A percentile compares a stretch with the other conserved stretches of the same genome.
These are phyloP conservation scores for Ploettnerulaceae sp. DNA, from an alignment of 2,329 filamentous ascomycete genomes.

Conservation along the genomic window DNA sequence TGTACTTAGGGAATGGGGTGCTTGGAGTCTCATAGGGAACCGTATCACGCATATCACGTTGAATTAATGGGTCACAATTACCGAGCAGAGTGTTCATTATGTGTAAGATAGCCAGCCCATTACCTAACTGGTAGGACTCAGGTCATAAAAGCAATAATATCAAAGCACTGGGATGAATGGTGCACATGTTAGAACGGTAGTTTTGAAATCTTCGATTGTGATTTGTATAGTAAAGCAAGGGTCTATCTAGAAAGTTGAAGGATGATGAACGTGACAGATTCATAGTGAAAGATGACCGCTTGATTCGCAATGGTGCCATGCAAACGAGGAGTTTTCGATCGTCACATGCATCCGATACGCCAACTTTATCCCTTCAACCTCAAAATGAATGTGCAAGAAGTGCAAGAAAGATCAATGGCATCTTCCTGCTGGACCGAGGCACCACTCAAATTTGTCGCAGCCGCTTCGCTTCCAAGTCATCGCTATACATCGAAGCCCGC, in stretches of 20 bases:
- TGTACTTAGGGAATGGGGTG: constrained; percentile 2
- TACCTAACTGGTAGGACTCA: neutral
- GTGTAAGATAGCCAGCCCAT: constrained; percentile 9
- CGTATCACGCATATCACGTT: constrained; percentile 7
- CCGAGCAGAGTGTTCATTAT: neutral
- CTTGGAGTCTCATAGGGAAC: constrained; percentile 7
- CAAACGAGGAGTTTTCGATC: neutral
- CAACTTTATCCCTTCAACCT: neutral
- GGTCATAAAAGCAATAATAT: constrained; percentile 2
- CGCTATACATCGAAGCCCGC: too few relatives aligned
- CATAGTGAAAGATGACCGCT: neutral
- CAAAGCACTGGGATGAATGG: neutral
- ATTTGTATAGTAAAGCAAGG: neutral
- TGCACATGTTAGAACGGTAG: neutral
- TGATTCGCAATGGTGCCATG: neutral
- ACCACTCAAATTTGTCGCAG: neutral
- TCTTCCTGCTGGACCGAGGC: neutral
- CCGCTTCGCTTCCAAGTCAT: too few relatives aligned
- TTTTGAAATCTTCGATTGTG: constrained; percentile 1
- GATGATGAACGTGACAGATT: neutral
- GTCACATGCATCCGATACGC: neutral
- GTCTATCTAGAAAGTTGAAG: neutral
- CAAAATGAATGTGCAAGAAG: neutral
- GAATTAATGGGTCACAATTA: neutral
- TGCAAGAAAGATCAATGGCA: neutral